These are phyloP conservation scores for Apiospora sp. DNA, from an alignment of 2,329 filamentous ascomycete genomes.

Conservation along the genomic window DNA sequence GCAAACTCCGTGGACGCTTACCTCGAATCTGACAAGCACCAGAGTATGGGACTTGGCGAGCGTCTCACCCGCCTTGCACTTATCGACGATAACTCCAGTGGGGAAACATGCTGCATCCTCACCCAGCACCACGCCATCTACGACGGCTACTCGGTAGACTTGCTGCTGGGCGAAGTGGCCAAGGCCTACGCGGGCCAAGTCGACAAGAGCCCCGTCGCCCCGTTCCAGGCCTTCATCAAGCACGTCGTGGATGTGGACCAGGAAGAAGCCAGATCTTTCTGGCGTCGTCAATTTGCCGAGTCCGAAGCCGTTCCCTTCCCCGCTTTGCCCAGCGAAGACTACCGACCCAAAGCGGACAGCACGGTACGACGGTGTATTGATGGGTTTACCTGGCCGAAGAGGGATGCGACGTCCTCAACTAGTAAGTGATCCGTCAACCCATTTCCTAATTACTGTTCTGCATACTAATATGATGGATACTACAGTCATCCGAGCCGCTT, in stretches of 20 bases:
- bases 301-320: constrained; percentile 16
- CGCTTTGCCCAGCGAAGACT: constrained; percentile 7
- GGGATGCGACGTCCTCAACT: constrained; percentile 19
- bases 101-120: not conserved
- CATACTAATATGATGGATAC: not conserved
- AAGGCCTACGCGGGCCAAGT: not conserved
- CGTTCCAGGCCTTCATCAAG: constrained; percentile 10
- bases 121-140: constrained; percentile 11
- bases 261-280: not conserved
- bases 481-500: constrained; percentile 18
- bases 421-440: too few species aligned
- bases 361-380: not conserved
- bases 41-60: not conserved
- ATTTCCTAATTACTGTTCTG: too few species aligned
- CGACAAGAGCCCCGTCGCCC: constrained; percentile 1
- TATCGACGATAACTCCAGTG: not conserved
- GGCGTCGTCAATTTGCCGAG: constrained; percentile 15
- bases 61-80: constrained; percentile 1
- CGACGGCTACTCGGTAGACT: constrained; percentile 1
- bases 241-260: constrained; percentile 1
- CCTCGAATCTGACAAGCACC: not conserved
- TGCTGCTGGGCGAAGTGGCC: not conserved
- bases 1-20: not conserved
- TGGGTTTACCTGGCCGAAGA: constrained; percentile 4
- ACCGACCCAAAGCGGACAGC: constrained; percentile 18